Evolutionary conservation across 2,329 filamentous ascomycete genomes (phyloP).

Genomic region (Didymella keratinophila): DNA sequence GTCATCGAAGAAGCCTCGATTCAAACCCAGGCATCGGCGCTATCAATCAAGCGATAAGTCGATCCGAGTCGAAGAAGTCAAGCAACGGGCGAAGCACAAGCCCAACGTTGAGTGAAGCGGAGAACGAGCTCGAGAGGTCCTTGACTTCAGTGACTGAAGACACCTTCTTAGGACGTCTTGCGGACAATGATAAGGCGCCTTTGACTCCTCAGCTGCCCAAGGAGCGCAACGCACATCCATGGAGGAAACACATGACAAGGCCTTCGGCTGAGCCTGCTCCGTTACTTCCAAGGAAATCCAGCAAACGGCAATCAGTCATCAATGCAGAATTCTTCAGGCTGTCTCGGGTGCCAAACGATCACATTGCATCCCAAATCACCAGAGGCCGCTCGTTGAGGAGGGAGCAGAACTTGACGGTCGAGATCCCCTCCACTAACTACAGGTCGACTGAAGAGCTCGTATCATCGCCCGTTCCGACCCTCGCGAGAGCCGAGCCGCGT

Average conservation of each 20-base stretch:
- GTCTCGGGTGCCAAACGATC: conserved; percentile 37
- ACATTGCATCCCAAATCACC: conserved; percentile 43
- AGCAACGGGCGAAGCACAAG: conserved; percentile 35
- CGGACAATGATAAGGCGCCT: conserved; percentile 43
- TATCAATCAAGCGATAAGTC: conserved; percentile 35
- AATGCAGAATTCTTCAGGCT: conserved; percentile 28
- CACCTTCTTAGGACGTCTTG: conserved; percentile 51
- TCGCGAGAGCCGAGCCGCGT: conserved; percentile 30
- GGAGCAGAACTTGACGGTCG: conserved; percentile 33
- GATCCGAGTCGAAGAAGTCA: conserved; percentile 30
- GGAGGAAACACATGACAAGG: conserved; percentile 19
- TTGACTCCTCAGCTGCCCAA: conserved; percentile 33
- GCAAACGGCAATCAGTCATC: conserved; percentile 49
- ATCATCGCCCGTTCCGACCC: conserved; percentile 30
- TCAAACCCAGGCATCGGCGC: conserved; percentile 30
- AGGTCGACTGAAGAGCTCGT: conserved; percentile 33
- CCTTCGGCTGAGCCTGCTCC: conserved; percentile 37
- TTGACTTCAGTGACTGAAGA: conserved; percentile 42
- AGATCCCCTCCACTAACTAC: conserved; percentile 31
- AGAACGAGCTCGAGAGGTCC: conserved; percentile 48
- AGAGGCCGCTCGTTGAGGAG: conserved; percentile 28
- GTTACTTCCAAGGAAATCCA: conserved; percentile 52
- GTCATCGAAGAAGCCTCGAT: conserved; percentile 24
- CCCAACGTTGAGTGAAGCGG: conserved; percentile 59
- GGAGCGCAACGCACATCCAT: conserved; percentile 8